Percentiles rank a stretch among this genome's conserved stretches.
These are phyloP conservation scores for Paecilomyces variotii DNA, from an alignment of 2,329 filamentous ascomycete genomes.

Conservation along the genomic window DNA sequence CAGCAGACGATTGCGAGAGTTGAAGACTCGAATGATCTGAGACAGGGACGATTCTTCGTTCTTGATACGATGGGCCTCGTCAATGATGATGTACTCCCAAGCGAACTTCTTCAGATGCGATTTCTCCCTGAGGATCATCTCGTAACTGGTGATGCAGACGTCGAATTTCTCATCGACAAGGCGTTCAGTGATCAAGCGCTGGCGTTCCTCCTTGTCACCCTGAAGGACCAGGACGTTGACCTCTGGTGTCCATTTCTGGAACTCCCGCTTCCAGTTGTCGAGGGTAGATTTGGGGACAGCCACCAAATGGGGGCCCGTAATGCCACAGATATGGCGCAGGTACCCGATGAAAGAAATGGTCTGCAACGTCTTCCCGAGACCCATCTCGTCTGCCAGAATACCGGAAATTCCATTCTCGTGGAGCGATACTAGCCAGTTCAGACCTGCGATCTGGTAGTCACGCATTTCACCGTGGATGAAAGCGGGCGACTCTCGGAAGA, in stretches of 20 bases:
- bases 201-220: constrained; percentile 88
- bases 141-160: constrained; percentile 96
- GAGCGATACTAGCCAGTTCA: constrained; percentile 96
- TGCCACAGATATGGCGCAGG: constrained; percentile 80
- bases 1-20: constrained; percentile 85
- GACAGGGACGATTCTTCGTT: constrained; percentile 97
- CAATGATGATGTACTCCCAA: constrained; percentile 99
- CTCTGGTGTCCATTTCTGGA: constrained; percentile 87
- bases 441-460: constrained; percentile 89
- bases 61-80: constrained; percentile 97
- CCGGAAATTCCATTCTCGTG: constrained; percentile 99
- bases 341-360: constrained; percentile 97
- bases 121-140: constrained; percentile 97
- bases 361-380: constrained; percentile 92
- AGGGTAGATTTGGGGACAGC: constrained; percentile 94
- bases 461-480: constrained; percentile 86
- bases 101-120: constrained; percentile 92
- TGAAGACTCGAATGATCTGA: constrained; percentile 92
- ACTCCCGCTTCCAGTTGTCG: constrained; percentile 97
- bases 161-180: constrained; percentile 94
- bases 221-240: constrained; percentile 91
- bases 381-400: constrained; percentile 97
- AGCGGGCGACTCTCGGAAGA: constrained; percentile 89
- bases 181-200: constrained; percentile 78
- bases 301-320: constrained; percentile 82